phyloP scores from a whole-genome alignment of 345 rosid genomes.

The Geranium rotundifolium region DNA sequence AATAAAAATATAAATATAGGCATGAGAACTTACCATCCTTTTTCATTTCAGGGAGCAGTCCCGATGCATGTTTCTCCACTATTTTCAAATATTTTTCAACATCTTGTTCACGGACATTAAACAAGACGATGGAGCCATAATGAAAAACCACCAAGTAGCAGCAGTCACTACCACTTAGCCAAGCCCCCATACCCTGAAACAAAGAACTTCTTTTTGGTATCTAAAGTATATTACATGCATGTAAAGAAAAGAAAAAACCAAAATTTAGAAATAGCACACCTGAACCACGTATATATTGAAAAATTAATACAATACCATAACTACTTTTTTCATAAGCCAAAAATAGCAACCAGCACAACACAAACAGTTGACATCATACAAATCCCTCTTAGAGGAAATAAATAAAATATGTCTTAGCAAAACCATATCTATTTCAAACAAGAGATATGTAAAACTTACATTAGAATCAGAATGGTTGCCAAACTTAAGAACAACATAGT shows the following conservation, averaged over 20 bases:
- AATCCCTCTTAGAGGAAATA: background rate
- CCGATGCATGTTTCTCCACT: constrained; percentile 75
- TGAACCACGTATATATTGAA: background rate
- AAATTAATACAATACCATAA: too few relatives aligned
- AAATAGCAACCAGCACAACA: background rate
- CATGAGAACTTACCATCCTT: constrained; percentile 62
- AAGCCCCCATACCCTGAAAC: constrained; percentile 54
- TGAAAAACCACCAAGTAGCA: constrained; percentile 86
- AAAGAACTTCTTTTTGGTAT: constrained; percentile 6
- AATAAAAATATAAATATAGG: background rate
- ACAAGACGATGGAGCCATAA: constrained; percentile 87
- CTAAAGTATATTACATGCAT: background rate
- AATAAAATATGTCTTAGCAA: background rate
- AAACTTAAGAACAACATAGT: constrained; percentile 70
- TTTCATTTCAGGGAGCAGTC: constrained; percentile 87
- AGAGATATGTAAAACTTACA: constrained; percentile 35
- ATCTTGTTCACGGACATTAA: constrained; percentile 64
- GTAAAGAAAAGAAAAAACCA: background rate
- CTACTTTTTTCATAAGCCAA: too few relatives aligned
- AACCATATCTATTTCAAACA: background rate
- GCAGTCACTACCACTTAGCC: constrained; percentile 62
- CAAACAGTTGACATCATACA: background rate
- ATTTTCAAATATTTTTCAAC: constrained; percentile 83
- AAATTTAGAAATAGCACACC: background rate
- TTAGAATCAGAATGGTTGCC: constrained; percentile 40